A percentile compares a stretch with the other conserved stretches of the same genome.
phyloP scores from a whole-genome alignment of 192 early-diverging fungal genomes.

The Backusella westeae region DNA sequence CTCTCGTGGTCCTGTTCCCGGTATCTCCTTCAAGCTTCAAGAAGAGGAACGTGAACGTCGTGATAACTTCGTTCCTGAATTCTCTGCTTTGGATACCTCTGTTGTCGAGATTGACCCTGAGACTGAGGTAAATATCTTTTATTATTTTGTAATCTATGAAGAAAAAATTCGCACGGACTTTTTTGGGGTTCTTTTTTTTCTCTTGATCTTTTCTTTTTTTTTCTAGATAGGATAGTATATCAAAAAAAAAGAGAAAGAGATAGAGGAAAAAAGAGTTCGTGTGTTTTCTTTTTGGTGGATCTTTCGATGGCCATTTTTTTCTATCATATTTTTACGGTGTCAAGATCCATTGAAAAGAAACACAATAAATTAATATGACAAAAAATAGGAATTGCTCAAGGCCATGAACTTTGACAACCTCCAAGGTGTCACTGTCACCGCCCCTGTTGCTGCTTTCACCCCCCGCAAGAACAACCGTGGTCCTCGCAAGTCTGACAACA shows the following conservation, averaged over 20 bases:
- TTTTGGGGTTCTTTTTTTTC: neutral
- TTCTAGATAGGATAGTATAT: neutral
- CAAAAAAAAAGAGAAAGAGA: slow-evolving; percentile 4
- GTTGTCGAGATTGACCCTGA: slow-evolving; percentile 94
- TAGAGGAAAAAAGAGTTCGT: neutral
- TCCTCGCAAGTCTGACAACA: slow-evolving; percentile 29
- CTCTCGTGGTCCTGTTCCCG: slow-evolving; percentile 96
- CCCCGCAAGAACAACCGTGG: slow-evolving; percentile 34
- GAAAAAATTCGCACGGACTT: neutral
- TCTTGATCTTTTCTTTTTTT: neutral
- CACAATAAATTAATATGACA: neutral
- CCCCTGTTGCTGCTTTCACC: slow-evolving; percentile 36
- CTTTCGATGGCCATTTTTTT: slow-evolving; percentile 33
- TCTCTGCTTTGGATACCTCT: slow-evolving; percentile 91
- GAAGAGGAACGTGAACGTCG: slow-evolving; percentile 99
- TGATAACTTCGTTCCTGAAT: slow-evolving; percentile 99
- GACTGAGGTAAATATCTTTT: slow-evolving; percentile 63
- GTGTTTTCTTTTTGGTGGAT: slow-evolving; percentile 18
- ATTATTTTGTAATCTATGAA: neutral
- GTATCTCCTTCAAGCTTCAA: slow-evolving; percentile 99
- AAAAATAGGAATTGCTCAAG: slow-evolving; percentile 85
- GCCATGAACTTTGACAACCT: slow-evolving; percentile 94
- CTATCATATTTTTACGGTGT: slow-evolving; percentile 26
- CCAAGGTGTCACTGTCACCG: slow-evolving; percentile 72
- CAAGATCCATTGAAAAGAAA: slow-evolving; percentile 27